These are phyloP conservation scores for Athelia sp. DNA, from an alignment of 1,284 basidiomycete genomes.

Conservation along the genomic window DNA sequence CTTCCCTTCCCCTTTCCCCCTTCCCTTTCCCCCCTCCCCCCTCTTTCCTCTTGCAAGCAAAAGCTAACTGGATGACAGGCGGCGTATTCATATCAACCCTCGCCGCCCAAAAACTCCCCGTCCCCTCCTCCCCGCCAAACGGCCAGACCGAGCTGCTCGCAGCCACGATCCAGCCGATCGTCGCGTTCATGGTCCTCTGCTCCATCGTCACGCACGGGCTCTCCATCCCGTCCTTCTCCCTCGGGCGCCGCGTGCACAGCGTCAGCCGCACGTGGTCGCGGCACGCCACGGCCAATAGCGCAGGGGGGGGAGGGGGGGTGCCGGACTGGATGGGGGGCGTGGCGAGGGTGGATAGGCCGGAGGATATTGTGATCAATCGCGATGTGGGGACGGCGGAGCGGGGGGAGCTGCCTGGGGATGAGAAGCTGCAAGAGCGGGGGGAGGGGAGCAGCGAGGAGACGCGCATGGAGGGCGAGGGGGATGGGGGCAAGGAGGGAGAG, in stretches of 20 bases:
- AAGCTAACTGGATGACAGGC: no score
- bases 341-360: constrained; percentile 58
- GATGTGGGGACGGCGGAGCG: constrained; percentile 53
- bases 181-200: constrained; percentile 86
- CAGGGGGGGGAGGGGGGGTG: no score
- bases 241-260: constrained; percentile 84
- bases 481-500: constrained; percentile 15
- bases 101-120: constrained; percentile 67
- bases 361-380: constrained; percentile 81
- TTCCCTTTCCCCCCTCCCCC: no score
- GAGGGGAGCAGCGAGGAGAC: constrained; percentile 14
- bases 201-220: constrained; percentile 87
- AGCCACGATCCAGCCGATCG: constrained; percentile 81
- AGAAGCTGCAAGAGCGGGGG: no score
- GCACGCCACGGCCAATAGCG: no score
- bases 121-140: constrained; percentile 46
- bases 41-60: no score
- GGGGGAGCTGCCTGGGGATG: constrained; percentile 34
- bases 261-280: constrained; percentile 86
- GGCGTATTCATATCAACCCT: constrained; percentile 92
- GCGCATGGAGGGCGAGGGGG: neutral
- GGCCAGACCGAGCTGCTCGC: constrained; percentile 65
- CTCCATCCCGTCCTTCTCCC: constrained; percentile 90
- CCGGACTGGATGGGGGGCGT: constrained; percentile 79
- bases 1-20: no score